Conservation (phyloP, 371 early-diverging fungal species). For the Lichtheimia ramosa region DNA sequence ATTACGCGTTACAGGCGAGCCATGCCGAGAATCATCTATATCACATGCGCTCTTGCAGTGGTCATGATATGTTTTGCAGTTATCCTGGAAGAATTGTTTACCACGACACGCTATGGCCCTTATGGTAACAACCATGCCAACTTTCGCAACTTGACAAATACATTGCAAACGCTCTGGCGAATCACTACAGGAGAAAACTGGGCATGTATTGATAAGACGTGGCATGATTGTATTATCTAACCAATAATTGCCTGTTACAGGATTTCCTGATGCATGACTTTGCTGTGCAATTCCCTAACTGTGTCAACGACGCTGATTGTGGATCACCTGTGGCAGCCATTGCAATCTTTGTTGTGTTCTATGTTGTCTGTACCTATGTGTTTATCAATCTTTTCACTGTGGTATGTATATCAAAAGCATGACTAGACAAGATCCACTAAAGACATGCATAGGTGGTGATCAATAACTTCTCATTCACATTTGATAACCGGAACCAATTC, state of each 20-base stretch:
- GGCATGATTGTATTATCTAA: background rate
- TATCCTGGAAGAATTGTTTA: conserved; percentile 51
- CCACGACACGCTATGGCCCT: conserved; percentile 45
- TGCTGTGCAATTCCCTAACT: conserved; percentile 34
- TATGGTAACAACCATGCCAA: conserved; percentile 51
- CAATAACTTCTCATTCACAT: conserved; percentile 57
- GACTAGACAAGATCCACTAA: background rate
- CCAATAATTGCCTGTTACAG: conserved; percentile 14
- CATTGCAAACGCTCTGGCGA: conserved; percentile 47
- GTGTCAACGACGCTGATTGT: conserved; percentile 47
- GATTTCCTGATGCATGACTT: conserved; percentile 60
- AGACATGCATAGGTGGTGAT: conserved; percentile 37
- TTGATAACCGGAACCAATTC: conserved; percentile 50
- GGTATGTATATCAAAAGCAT: conserved; percentile 21
- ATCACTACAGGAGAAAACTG: conserved; percentile 62
- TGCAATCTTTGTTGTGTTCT: conserved; percentile 44
- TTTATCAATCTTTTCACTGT: conserved; percentile 57
- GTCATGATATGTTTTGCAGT: conserved; percentile 50
- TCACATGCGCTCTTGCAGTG: conserved; percentile 45
- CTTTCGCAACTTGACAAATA: conserved; percentile 40
- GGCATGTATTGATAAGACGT: conserved; percentile 19
- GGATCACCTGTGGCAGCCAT: conserved; percentile 44
- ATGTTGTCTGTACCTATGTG: conserved; percentile 56
- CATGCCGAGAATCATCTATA: conserved; percentile 42
- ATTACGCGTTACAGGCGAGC: conserved; percentile 32